Base-by-base conservation (phyloP, 2,329 filamentous ascomycete species). In the Cladosporium sp. region DNA sequence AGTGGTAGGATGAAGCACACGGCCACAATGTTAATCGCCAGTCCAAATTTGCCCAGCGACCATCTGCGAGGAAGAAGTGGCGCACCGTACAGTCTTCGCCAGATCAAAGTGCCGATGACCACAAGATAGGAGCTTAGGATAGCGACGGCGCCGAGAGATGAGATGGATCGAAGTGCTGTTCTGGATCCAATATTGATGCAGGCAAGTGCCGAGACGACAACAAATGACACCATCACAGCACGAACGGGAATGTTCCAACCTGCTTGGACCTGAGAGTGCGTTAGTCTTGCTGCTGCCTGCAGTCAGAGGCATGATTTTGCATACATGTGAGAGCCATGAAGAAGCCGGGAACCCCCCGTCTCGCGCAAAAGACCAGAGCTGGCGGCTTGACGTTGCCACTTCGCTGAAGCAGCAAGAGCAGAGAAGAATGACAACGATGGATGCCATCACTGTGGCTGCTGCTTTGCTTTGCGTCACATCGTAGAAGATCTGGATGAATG, bases 1-100 rank as follows among this genome's bases (percentile, higher is more conserved):
- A 81, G 77, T 52, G 83, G 77, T 1, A 77, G 70, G 16, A 82
- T 76, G 68, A 82, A 85, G 6, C 77, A 67, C 21, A 71, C 62
- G 5, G 69, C 67, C 5, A 64, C 55, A 18, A 75, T 72, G 63
- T 81, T 81, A 63, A 81, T 66, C 28, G 73, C 65, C 0, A 79
- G 14, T 12, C 69, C 69, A 14, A 64, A 65, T 26, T 64, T 70
- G 12, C 71, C 71, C 2, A 73, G 68, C 5, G 67, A 69, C 66
- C 70, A 72, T 16, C 65, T 56, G 31, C 67, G 63, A 37, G 67
- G 64, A 23, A 67, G 70, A 0, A 72, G 56, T 5, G 63, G 63
- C 4, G 65, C 65, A 18, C 65, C 65, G 11, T 66, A 66, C 21
- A 68, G 46, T 12, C 71, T 65, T 35, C 67, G 64, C 62, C 68